These are phyloP conservation scores for Polytrichum formosum DNA, from an alignment of 225 moss, liverwort and hornwort species.

Conservation along the genomic window DNA sequence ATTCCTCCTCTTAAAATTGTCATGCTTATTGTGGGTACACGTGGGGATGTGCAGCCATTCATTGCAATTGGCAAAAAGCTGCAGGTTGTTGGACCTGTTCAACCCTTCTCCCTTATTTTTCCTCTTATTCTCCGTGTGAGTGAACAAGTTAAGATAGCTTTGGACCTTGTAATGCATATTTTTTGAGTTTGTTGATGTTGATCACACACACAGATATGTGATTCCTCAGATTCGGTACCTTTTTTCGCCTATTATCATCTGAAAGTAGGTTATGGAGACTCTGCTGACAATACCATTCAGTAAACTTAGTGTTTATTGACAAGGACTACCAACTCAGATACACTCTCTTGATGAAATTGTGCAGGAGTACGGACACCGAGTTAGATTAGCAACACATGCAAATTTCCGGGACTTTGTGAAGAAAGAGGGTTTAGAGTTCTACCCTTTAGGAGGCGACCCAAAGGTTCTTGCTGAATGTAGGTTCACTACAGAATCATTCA, in stretches of 20 bases:
- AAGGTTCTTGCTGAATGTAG: slow-evolving; percentile 63
- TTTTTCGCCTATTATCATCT: no score
- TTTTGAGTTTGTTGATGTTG: no score
- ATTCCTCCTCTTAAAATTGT: slow-evolving; percentile 49
- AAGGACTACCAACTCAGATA: no score
- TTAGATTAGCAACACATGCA: slow-evolving; percentile 55
- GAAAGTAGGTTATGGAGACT: no score
- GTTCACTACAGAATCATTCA: slow-evolving; percentile 5
- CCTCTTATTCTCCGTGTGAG: no score
- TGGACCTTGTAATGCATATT: no score
- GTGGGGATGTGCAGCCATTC: slow-evolving; percentile 66
- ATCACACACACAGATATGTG: no score
- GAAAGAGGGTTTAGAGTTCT: slow-evolving; percentile 54
- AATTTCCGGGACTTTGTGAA: slow-evolving; percentile 60
- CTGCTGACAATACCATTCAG: not conserved
- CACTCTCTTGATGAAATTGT: slow-evolving; percentile 3
- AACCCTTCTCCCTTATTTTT: not conserved
- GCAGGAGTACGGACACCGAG: slow-evolving; percentile 63
- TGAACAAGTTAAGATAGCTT: no score
- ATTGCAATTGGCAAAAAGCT: slow-evolving; percentile 61
- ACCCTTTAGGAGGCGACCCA: slow-evolving; percentile 59
- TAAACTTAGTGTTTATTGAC: no score
- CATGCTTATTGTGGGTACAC: slow-evolving; percentile 61
- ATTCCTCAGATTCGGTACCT: no score
- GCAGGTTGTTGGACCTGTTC: slow-evolving; percentile 27